Conservation (phyloP, 352 stramenopile genomes). For the Plasmopara viticola region DNA sequence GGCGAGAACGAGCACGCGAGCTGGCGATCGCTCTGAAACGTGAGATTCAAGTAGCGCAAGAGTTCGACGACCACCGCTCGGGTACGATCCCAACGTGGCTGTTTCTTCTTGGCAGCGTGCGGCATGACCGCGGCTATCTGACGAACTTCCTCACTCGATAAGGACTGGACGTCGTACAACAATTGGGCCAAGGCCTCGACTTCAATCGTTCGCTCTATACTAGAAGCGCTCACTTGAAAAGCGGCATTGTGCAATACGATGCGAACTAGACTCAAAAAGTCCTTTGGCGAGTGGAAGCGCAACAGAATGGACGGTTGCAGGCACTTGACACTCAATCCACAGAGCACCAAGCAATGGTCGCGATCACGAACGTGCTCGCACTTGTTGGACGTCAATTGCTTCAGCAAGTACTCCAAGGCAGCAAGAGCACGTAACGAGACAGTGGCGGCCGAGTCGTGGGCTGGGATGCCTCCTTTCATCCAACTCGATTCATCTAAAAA, state of each 20-base stretch:
- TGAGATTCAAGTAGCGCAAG: conserved; percentile 35
- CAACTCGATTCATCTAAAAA: conserved; percentile 28
- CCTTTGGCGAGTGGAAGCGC: conserved; percentile 45
- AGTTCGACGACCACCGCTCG: conserved; percentile 34
- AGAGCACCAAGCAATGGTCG: conserved; percentile 24
- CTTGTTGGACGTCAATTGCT: conserved; percentile 19
- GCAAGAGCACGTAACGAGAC: conserved; percentile 30
- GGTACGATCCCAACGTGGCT: conserved; percentile 39
- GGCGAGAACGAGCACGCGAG: conserved; percentile 12
- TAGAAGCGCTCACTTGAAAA: background rate
- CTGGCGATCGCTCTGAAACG: conserved; percentile 6
- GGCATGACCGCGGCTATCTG: conserved; percentile 28
- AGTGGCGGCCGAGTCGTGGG: conserved; percentile 23
- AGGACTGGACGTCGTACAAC: conserved; percentile 31
- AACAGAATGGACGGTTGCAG: conserved; percentile 48
- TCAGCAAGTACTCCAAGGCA: conserved; percentile 32
- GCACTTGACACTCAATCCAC: conserved; percentile 30
- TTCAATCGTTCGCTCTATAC: conserved; percentile 11
- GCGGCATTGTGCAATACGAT: conserved; percentile 11
- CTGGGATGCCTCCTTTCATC: conserved; percentile 10
- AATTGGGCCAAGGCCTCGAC: conserved; percentile 29
- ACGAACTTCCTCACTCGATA: conserved; percentile 27
- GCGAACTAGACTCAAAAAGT: conserved; percentile 38
- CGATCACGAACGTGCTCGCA: conserved; percentile 7
- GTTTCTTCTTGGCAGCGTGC: conserved; percentile 39